Evolutionary conservation across 306 rosid genomes (phyloP).

Genomic region (Alnus glutinosa): DNA sequence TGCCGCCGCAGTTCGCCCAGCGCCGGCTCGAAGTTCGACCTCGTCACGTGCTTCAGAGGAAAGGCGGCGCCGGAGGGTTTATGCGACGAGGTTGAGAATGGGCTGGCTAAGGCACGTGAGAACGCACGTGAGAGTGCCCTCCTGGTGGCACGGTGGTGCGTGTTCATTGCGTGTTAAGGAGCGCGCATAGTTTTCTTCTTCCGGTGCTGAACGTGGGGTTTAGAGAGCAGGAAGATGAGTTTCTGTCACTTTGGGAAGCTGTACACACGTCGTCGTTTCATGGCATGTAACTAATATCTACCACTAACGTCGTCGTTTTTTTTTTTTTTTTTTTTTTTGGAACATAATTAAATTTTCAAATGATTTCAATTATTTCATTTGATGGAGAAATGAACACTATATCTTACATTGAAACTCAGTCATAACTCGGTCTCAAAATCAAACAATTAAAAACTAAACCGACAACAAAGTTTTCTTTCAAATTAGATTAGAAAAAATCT

Average conservation of each 20-base stretch:
- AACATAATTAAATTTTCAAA: no score
- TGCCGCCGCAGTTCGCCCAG: slow-evolving; percentile 66
- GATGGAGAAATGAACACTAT: no score
- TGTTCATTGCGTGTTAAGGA: slow-evolving; percentile 26
- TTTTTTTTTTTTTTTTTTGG: no score
- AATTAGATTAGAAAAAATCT: no score
- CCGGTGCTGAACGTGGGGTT: no score
- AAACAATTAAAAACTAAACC: no score
- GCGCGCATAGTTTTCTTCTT: slow-evolving; percentile 8
- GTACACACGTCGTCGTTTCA: slow-evolving; percentile 7
- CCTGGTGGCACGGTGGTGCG: slow-evolving; percentile 19
- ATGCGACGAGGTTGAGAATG: slow-evolving; percentile 24
- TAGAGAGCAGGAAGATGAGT: no score
- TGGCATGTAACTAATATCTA: background rate
- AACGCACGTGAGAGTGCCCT: slow-evolving; percentile 49
- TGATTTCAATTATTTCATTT: no score
- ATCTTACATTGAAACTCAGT: no score
- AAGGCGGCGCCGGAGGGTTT: slow-evolving; percentile 28
- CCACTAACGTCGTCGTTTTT: no score
- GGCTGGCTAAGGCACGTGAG: slow-evolving; percentile 49
- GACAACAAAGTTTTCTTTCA: no score
- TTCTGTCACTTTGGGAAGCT: background rate
- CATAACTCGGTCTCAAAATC: no score
- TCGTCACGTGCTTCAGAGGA: slow-evolving; percentile 74
- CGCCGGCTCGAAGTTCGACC: slow-evolving; percentile 65